Conservation (phyloP, 2,329 filamentous ascomycete species). For the Aspergillus tubingensis region DNA sequence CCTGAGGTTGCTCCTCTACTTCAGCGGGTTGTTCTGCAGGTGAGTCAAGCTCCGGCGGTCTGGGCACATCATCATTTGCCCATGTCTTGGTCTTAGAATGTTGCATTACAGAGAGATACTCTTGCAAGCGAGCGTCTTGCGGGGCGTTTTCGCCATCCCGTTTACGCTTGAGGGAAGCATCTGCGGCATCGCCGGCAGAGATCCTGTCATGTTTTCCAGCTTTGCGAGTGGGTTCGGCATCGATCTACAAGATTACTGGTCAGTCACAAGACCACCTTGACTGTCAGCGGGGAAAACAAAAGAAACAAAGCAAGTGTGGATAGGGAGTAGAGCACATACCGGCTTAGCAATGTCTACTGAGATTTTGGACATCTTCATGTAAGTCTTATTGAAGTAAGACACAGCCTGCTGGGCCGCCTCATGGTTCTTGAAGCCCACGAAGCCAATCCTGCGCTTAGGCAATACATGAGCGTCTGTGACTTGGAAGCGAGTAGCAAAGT, state of each 20-base stretch:
- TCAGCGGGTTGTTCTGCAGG: conserved; percentile 24
- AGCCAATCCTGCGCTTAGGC: conserved; percentile 85
- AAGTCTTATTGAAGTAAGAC: conserved; percentile 93
- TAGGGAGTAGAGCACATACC: conserved; percentile 52
- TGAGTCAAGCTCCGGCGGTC: conserved; percentile 24
- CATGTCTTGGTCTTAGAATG: conserved; percentile 65
- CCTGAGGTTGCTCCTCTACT: conserved; percentile 24
- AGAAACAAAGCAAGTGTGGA: conserved; percentile 11
- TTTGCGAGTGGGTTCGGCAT: conserved; percentile 36
- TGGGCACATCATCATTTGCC: conserved; percentile 53
- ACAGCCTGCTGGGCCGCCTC: conserved; percentile 80
- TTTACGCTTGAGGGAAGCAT: conserved; percentile 44
- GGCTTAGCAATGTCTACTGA: conserved; percentile 83
- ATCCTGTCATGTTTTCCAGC: conserved; percentile 26
- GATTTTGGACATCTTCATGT: conserved; percentile 94
- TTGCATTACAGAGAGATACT: conserved; percentile 84
- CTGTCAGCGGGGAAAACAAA: conserved; percentile 28
- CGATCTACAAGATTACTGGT: conserved; percentile 43
- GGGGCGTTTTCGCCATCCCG: conserved; percentile 58
- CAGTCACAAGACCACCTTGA: conserved; percentile 44
- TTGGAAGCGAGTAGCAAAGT: conserved; percentile 76
- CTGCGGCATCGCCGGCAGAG: conserved; percentile 24
- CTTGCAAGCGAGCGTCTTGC: conserved; percentile 76
- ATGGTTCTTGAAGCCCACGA: conserved; percentile 85
- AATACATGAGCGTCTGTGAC: conserved; percentile 94